Percentiles rank a stretch among this genome's conserved stretches.
Conservation (phyloP, 148 eudicot genomes). For the Camellia lanceoleosa region DNA sequence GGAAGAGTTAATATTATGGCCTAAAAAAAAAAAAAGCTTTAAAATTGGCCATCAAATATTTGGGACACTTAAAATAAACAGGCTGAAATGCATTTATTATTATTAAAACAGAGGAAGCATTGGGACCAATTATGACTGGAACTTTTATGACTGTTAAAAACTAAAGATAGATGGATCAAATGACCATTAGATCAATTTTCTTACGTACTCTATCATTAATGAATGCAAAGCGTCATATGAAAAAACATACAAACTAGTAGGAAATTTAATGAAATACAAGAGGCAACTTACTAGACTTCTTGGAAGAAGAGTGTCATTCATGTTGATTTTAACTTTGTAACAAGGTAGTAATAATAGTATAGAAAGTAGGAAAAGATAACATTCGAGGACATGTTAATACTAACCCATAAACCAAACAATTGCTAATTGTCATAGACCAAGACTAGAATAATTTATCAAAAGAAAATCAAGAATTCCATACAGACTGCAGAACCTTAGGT, state of each 20-base stretch:
- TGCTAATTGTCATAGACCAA: no score
- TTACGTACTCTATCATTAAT: not conserved
- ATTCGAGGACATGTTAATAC: not conserved
- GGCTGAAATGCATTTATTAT: not conserved
- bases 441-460: no score
- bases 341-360: not conserved
- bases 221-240: not conserved
- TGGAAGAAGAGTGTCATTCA: not conserved
- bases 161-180: not conserved
- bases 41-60: not conserved
- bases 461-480: no score
- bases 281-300: not conserved
- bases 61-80: not conserved
- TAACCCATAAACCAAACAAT: no score
- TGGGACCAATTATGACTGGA: not conserved
- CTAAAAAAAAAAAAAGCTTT: not conserved
- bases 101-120: constrained; percentile 3
- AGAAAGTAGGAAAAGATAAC: not conserved
- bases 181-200: not conserved
- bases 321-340: not conserved
- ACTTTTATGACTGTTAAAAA: not conserved
- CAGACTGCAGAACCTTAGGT: no score
- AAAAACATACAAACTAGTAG: not conserved
- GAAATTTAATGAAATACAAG: not conserved
- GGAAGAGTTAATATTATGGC: constrained; percentile 4